A percentile compares a stretch with the other conserved stretches of the same genome.
These are phyloP conservation scores for Aspergillus hiratsukae DNA, from an alignment of 2,329 filamentous ascomycete genomes.

Conservation along the genomic window DNA sequence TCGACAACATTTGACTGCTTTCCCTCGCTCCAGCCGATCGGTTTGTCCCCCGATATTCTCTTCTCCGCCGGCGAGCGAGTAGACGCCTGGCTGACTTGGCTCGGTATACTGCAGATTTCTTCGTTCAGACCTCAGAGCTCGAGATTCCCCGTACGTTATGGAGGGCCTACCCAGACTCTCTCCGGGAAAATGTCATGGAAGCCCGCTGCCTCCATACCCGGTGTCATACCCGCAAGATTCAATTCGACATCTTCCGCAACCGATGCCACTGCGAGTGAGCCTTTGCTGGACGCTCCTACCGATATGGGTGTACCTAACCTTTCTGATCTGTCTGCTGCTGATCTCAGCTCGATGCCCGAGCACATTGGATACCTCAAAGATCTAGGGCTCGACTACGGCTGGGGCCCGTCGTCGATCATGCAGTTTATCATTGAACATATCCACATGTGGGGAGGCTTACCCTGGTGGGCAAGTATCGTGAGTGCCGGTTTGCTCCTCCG, in stretches of 20 bases:
- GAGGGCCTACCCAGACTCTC: conserved; percentile 18
- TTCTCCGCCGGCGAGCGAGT: background rate
- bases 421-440: conserved; percentile 77
- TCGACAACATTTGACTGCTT: conserved; percentile 24
- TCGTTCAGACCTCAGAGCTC: conserved; percentile 27
- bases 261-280: conserved; percentile 8
- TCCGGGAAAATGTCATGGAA: conserved; percentile 20
- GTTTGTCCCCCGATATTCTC: conserved; percentile 23
- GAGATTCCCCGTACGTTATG: conserved; percentile 16
- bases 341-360: conserved; percentile 60
- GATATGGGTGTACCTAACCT: conserved; percentile 11
- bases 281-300: background rate
- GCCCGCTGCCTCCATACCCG: conserved; percentile 16
- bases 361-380: conserved; percentile 76
- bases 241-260: conserved; percentile 33
- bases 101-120: conserved; percentile 28
- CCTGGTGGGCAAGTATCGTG: conserved; percentile 78
- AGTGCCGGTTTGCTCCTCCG: conserved; percentile 63
- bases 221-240: conserved; percentile 31
- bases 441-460: conserved; percentile 68
- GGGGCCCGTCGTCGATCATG: conserved; percentile 68
- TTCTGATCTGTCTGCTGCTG: conserved; percentile 23
- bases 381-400: conserved; percentile 84
- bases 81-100: conserved; percentile 11
- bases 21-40: conserved; percentile 30